Base-by-base conservation (phyloP, 2,329 filamentous ascomycete species). In the Fusarium heterosporum region DNA sequence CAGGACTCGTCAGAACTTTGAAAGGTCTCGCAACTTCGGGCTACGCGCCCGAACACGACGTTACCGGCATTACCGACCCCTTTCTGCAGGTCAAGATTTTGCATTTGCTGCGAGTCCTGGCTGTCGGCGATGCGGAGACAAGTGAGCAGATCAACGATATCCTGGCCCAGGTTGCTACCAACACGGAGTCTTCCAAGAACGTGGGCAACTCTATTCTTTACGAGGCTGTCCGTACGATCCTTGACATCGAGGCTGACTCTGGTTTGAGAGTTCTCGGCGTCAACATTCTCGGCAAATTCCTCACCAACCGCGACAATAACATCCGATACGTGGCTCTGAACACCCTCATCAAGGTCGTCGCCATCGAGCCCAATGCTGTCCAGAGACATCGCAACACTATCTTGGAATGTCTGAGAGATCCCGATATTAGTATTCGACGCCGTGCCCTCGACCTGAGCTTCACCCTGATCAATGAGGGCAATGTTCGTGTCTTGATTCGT, bases 111-210 rank as follows among this genome's bases (percentile, higher is more conserved):
- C 87, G 95, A 68, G 92, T 97, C 10, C 84, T 99, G 43, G 95
- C 91, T 16, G 89, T 93, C 64, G 94, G 95, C 34, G 93, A 99
- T 78, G 83, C 89, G 12, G 86, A 93, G 63, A 93, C 93, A 26
- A 98, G 93, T 78, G 96, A 99, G 79, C 90, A 97, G 78, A 98
- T 99, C 82, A 99, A 98, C 80, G 96, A 99, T 75, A 99, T 99
- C 64, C 83, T 99, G 61, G 96, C 96, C 8, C 94, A 97, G 81
- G 96, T 99, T 54, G 96, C 96, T 51, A 98, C 95, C 38, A 99
- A 99, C 79, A 99, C 96, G 2, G 96, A 99, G 75, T 93, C 95
- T 0, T 94, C 94, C 28, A 99, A 99, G 83, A 99, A 99, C 70
- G 96, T 99, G 40, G 96, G 96, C 66, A 99, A 99, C 77, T 95